These are phyloP conservation scores for Drechslerella dactyloides DNA, from an alignment of 2,329 filamentous ascomycete genomes.

Conservation along the genomic window DNA sequence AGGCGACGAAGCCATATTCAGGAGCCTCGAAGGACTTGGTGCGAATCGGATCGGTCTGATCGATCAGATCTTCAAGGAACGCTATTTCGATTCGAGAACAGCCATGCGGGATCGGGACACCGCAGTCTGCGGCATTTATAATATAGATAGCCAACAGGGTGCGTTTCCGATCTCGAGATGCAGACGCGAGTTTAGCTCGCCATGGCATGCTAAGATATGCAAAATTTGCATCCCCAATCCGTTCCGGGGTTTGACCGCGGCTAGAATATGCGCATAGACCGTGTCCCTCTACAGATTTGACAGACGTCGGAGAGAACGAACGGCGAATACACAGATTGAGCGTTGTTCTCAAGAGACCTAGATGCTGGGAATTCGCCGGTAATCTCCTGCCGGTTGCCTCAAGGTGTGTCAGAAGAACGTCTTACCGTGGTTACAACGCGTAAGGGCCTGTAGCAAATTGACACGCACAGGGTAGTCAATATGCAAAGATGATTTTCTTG, in stretches of 20 bases:
- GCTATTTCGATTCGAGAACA: conserved; percentile 9
- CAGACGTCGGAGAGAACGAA: neutral
- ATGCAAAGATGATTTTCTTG: neutral
- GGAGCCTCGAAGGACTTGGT: neutral
- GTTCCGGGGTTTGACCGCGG: neutral
- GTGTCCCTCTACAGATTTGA: neutral
- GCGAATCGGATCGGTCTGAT: conserved; percentile 29
- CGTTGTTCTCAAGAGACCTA: neutral
- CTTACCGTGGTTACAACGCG: conserved; percentile 44
- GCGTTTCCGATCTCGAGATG: conserved; percentile 5
- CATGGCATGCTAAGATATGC: neutral
- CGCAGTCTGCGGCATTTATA: conserved; percentile 44
- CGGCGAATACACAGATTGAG: neutral
- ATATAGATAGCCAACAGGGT: neutral
- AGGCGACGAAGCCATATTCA: neutral
- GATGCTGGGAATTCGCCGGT: neutral
- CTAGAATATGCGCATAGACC: neutral
- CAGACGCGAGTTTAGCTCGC: neutral
- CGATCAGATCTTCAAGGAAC: conserved; percentile 19
- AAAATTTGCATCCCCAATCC: neutral
- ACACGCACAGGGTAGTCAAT: neutral
- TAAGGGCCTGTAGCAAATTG: conserved; percentile 4
- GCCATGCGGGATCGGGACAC: conserved; percentile 14
- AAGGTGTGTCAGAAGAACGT: conserved; percentile 30
- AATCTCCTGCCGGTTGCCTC: conserved; percentile 6